These are phyloP conservation scores for Amaranthus tricolor DNA, from an alignment of 179 eudicot genomes.

Conservation along the genomic window DNA sequence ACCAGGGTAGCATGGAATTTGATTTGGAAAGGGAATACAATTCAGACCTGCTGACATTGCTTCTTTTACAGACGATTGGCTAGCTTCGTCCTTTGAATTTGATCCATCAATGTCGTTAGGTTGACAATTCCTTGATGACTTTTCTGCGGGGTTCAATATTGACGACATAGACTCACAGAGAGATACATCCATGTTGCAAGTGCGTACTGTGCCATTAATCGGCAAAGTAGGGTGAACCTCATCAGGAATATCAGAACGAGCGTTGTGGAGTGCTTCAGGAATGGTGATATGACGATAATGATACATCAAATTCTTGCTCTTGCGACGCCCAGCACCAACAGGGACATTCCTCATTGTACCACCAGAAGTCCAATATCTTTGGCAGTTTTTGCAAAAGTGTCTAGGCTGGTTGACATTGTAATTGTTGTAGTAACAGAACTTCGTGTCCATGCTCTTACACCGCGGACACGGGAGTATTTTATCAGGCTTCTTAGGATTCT, in stretches of 20 bases:
- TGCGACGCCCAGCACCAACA: conserved; percentile 36
- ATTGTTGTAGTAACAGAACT: conserved; percentile 38
- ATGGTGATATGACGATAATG: conserved; percentile 19
- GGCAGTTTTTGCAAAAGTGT: conserved; percentile 34
- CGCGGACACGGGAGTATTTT: conserved; percentile 36
- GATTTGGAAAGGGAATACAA: conserved; percentile 15
- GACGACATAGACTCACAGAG: conserved; percentile 31
- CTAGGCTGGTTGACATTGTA: conserved; percentile 40
- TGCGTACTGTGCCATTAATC: conserved; percentile 15
- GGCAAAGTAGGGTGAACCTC: conserved; percentile 14
- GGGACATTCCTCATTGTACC: conserved; percentile 39
- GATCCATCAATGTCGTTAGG: conserved; percentile 17
- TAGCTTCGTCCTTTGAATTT: conserved; percentile 13
- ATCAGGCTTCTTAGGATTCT: conserved; percentile 31
- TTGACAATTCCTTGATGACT: conserved; percentile 7
- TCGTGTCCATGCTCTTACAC: conserved; percentile 39
- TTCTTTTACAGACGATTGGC: conserved; percentile 10
- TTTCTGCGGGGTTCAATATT: conserved; percentile 22
- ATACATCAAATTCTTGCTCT: conserved; percentile 23
- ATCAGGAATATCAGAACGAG: conserved; percentile 20
- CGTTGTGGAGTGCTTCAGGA: conserved; percentile 13
- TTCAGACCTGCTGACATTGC: neutral
- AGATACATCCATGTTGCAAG: conserved; percentile 23
- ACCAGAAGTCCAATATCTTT: conserved; percentile 41
- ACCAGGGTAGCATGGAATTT: conserved; percentile 25